These are phyloP conservation scores for Berkeleyomyces basicola DNA, from an alignment of 2,329 filamentous ascomycete genomes.

Conservation along the genomic window DNA sequence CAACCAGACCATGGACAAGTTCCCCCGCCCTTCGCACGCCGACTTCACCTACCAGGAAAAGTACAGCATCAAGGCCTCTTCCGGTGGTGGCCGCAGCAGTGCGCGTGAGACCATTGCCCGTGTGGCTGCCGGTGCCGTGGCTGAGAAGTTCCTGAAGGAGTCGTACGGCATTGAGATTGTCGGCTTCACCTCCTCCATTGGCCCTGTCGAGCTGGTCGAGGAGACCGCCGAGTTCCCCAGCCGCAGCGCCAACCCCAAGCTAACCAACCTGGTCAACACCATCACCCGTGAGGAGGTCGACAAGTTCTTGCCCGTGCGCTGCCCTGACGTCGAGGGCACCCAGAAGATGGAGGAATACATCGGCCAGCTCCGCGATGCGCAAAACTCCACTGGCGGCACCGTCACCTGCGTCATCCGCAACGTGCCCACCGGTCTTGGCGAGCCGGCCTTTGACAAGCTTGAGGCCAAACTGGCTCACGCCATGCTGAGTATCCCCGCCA, in stretches of 20 bases:
- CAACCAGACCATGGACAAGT: constrained; percentile 74
- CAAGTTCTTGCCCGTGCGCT: constrained; percentile 68
- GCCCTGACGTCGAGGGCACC: constrained; percentile 50
- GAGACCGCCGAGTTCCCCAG: constrained; percentile 51
- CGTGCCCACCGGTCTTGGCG: constrained; percentile 68
- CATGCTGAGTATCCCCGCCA: constrained; percentile 89
- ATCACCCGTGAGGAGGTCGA: constrained; percentile 68
- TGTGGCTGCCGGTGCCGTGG: constrained; percentile 80
- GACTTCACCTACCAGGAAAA: constrained; percentile 97
- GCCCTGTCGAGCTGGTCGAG: constrained; percentile 59
- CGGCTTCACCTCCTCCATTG: constrained; percentile 76
- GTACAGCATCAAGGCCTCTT: constrained; percentile 85
- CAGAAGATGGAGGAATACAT: constrained; percentile 65
- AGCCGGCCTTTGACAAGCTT: constrained; percentile 90
- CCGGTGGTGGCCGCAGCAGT: constrained; percentile 74
- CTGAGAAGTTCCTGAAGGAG: constrained; percentile 75
- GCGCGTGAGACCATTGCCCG: constrained; percentile 91
- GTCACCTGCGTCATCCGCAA: constrained; percentile 89
- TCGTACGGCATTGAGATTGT: constrained; percentile 81
- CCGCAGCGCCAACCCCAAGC: constrained; percentile 59
- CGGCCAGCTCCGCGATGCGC: constrained; percentile 55
- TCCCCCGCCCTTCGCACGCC: constrained; percentile 80
- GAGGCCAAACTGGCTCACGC: constrained; percentile 83
- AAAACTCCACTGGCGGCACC: constrained; percentile 87
- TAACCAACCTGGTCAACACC: constrained; percentile 54